phyloP scores from a whole-genome alignment of 768 basidiomycete genomes.

The Amanita exitialis region DNA sequence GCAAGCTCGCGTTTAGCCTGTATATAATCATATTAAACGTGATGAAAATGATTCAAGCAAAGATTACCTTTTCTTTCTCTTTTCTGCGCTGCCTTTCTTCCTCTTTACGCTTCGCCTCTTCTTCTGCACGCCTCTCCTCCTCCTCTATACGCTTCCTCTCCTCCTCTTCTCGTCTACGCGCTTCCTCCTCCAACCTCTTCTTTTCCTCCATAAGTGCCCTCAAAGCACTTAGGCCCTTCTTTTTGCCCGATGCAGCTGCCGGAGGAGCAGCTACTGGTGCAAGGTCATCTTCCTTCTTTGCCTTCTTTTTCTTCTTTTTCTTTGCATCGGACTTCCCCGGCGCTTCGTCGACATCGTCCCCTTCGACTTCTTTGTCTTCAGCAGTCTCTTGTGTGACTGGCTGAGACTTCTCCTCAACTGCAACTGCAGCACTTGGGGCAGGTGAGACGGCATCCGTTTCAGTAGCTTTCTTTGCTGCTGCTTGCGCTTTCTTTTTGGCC shows the following conservation, averaged over 20 bases:
- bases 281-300: constrained; percentile 48
- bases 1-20: constrained; percentile 84
- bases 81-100: constrained; percentile 79
- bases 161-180: constrained; percentile 59
- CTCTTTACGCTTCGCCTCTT: constrained; percentile 69
- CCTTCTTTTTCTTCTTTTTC: constrained; percentile 87
- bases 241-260: constrained; percentile 40
- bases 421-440: constrained; percentile 15
- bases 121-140: constrained; percentile 70
- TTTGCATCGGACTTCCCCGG: constrained; percentile 48
- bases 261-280: constrained; percentile 28
- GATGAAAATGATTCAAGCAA: constrained; percentile 2
- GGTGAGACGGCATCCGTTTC: constrained; percentile 19
- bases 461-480: constrained; percentile 67
- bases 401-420: constrained; percentile 20
- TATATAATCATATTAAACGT: constrained; percentile 6
- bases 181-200: constrained; percentile 83
- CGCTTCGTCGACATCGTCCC: constrained; percentile 43
- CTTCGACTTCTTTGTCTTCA: constrained; percentile 64
- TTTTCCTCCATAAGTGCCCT: constrained; percentile 91
- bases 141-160: constrained; percentile 77
- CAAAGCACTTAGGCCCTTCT: constrained; percentile 78
- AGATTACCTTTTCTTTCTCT: constrained; percentile 75
- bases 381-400: constrained; percentile 12
- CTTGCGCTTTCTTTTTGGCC: constrained; percentile 95